These are phyloP conservation scores for Metschnikowia proteae DNA, from an alignment of 805 yeast genomes.

Conservation along the genomic window DNA sequence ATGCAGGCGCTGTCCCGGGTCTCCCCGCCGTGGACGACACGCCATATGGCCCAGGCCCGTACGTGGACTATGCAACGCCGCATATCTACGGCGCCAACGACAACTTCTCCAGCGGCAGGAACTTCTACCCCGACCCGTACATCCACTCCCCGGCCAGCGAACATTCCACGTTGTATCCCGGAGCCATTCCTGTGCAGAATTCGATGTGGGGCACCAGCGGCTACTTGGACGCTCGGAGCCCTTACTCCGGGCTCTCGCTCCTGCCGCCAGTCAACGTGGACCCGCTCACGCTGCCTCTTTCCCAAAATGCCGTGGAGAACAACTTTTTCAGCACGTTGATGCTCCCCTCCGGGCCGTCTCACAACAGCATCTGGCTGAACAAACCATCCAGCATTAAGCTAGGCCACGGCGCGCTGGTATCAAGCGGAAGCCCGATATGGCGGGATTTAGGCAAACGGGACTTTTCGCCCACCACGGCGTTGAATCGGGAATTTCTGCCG, in stretches of 20 bases:
- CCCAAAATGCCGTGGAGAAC: constrained; percentile 9
- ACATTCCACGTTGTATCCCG: background rate
- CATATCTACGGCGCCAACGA: background rate
- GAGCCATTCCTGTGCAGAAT: background rate
- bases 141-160: constrained; percentile 1
- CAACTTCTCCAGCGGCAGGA: background rate
- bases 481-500: constrained; percentile 14
- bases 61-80: background rate
- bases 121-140: constrained; percentile 1
- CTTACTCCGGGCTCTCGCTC: constrained; percentile 10
- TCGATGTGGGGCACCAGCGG: constrained; percentile 3
- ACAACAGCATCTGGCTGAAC: constrained; percentile 19
- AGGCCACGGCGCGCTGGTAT: constrained; percentile 14
- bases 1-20: too few species aligned
- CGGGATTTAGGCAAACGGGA: constrained; percentile 11
- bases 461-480: constrained; percentile 8
- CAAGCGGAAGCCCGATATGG: constrained; percentile 15
- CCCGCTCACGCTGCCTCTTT: constrained; percentile 11
- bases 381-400: constrained; percentile 6
- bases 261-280: constrained; percentile 7
- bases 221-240: constrained; percentile 10
- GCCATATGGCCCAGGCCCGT: background rate
- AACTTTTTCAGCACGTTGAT: constrained; percentile 10
- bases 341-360: constrained; percentile 10
- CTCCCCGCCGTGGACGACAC: too few species aligned